A percentile compares a stretch with the other conserved stretches of the same genome.
Conservation (phyloP, 2,329 filamentous ascomycete species). For the Cladosporium sp. region DNA sequence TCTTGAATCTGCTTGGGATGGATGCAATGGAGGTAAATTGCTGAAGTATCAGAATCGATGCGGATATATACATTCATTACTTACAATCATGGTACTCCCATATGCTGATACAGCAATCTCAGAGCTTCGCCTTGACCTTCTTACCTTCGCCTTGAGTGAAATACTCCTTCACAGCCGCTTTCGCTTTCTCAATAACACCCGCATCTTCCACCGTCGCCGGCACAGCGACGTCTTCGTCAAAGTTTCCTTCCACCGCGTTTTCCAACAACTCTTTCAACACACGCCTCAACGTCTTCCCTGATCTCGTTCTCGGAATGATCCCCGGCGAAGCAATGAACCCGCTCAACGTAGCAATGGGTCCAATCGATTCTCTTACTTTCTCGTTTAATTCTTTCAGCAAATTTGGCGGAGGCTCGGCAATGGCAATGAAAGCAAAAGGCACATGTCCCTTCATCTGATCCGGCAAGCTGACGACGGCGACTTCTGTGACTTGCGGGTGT, state of each 20-base stretch:
- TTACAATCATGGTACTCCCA: background rate
- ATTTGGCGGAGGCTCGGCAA: constrained; percentile 46
- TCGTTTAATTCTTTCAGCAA: constrained; percentile 64
- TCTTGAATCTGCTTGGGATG: too few relatives aligned
- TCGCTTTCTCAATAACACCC: constrained; percentile 69
- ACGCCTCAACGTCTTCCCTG: constrained; percentile 83
- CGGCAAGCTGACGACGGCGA: constrained; percentile 80
- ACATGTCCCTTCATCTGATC: constrained; percentile 85
- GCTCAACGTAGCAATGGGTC: constrained; percentile 78
- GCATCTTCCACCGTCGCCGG: constrained; percentile 84
- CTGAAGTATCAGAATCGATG: too few relatives aligned
- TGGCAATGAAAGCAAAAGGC: constrained; percentile 81
- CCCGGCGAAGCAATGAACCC: constrained; percentile 79
- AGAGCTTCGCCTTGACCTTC: constrained; percentile 34
- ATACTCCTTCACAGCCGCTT: constrained; percentile 68
- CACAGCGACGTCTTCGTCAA: constrained; percentile 66
- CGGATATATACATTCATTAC: too few relatives aligned
- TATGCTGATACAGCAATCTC: background rate
- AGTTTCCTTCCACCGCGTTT: constrained; percentile 70
- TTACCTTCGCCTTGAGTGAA: constrained; percentile 49
- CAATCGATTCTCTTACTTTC: constrained; percentile 74
- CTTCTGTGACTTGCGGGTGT: constrained; percentile 75
- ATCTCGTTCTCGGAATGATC: constrained; percentile 88
- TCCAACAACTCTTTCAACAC: constrained; percentile 81
- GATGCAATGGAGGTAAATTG: too few relatives aligned